Base-by-base conservation (phyloP, 177 flowering plant species). In the Tripterygium wilfordii region DNA sequence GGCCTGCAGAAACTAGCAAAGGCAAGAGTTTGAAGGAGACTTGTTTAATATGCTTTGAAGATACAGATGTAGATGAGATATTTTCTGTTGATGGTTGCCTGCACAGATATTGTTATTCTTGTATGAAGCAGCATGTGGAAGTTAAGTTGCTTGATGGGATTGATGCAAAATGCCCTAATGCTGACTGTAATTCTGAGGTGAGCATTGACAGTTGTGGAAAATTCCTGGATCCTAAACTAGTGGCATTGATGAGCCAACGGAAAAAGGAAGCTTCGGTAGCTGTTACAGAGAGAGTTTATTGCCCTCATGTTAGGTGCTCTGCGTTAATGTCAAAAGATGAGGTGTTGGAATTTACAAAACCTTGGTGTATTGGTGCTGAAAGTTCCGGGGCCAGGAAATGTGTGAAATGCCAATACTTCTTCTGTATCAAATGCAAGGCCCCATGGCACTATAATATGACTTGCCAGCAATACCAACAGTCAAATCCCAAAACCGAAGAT, bases 81-180 rank as follows among this genome's bases (percentile, higher is more conserved):
- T 82, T 84, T 51, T 29, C 71, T 31, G 64, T 84, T 45, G 77
- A 76, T 49, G 67, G 57, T 46, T 87, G 96, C 43, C 33, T 37
- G 51, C 96, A 82, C 51, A 62, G 71, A 7, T 87, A 65, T 62
- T 87, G 96, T 61, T 66, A 56, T 48, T 72, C 87, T 58, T 87
- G 92, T 45, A 82, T 87, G 92, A 80, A 69, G 56, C 79, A 78
- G 52, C 85, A 82, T 59, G 80, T 75, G 37, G 88, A 87, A 56
- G 87, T 71, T 25, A 77, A 79, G 69, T 41, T 87, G 60, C 82
- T 70, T 49, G 57, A 72, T 44, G 89, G 85, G 9, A 43, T 61
- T 54, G 20, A 65, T 38, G 78, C 81, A 21, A 66, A 28, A 33
- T 81, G 92, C 38, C 96, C 87, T 22, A 75, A 79, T 50, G 83